phyloP scores from a whole-genome alignment of 176 grass and related monocot species.

The Pharus latifolius region DNA sequence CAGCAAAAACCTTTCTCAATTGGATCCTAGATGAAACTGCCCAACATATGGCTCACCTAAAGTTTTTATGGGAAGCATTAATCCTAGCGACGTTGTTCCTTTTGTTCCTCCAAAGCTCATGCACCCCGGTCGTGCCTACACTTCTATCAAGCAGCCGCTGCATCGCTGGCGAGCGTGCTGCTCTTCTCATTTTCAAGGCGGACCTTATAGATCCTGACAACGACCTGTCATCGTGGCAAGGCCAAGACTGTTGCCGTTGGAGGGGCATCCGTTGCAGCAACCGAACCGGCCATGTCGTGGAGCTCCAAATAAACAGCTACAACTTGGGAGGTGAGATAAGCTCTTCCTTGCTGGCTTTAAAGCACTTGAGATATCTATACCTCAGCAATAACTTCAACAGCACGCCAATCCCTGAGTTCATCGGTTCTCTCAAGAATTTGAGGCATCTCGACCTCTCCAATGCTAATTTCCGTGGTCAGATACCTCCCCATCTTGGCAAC shows the following conservation, averaged over 20 bases:
- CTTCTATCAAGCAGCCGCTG: neutral
- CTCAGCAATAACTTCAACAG: constrained; percentile 14
- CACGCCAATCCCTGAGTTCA: neutral
- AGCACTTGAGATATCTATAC: constrained; percentile 1
- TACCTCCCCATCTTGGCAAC: constrained; percentile 22
- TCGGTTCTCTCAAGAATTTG: neutral
- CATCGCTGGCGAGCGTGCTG: neutral
- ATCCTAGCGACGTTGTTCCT: neutral
- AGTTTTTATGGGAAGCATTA: neutral
- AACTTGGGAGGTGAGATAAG: neutral
- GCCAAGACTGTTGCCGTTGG: constrained; percentile 27
- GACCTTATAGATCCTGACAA: neutral
- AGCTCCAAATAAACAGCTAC: neutral
- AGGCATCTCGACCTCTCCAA: neutral
- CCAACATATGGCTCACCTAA: neutral
- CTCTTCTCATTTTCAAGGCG: constrained; percentile 5
- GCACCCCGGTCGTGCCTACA: neutral
- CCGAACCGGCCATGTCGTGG: neutral
- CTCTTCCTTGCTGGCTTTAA: constrained; percentile 2
- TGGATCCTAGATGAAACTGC: neutral
- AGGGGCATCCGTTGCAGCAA: constrained; percentile 12
- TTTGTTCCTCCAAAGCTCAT: neutral
- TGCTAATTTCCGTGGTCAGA: neutral
- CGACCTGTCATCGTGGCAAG: constrained; percentile 21
- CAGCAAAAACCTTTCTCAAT: too few relatives aligned